Evolutionary conservation across 305 asterid genomes (phyloP), one percentile per base, ranked within the genome.

Genomic region (Caryopteris hybrid): DNA sequence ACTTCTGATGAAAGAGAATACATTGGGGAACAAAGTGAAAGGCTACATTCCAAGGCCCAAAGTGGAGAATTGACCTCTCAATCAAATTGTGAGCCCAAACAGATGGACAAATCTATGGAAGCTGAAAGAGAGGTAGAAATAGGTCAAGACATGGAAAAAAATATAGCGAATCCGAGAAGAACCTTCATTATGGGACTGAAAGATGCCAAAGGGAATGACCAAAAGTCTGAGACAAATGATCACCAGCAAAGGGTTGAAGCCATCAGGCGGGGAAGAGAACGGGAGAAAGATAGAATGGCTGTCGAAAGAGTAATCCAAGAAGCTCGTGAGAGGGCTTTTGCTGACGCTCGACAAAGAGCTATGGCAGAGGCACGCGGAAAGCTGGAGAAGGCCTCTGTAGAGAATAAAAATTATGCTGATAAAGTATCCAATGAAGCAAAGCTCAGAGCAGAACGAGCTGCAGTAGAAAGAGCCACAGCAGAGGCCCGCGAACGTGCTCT

Each of bases 401-500:
- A 66, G 67, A 54, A 66, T 39, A 78, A 74, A 43, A 59, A 46
- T 18, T 13, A 74, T 2, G 69, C 59, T 41, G 91, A 83, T 70
- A 93, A 85, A 73, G 77, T 83, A 36, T 73, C 84, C 66, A 64
- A 34, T 39, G 91, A 72, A 64, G 91, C 96, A 61, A 95, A 91
- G 86, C 86, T 84, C 74, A 85, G 84, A 66, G 88, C 89, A 43
- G 98, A 92, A 77, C 95, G 98, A 68, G 96, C 99, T 54, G 99
- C 99, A n/a, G 97, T 93, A 42, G 99, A 91, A 75, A 82, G 97
- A 74, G 97, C 95, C 69, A 91, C 96, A 43, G 76, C 87, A 56
- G 99, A 93, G 86, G 99, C 99, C 66, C 96, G 96, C 65, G 96
- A 81, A 75, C 96, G 99, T 67, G 99, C 97, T 64, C 82, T 88